Base-by-base conservation (phyloP, 148 eudicot genomes). In the Oxyria digyna region DNA sequence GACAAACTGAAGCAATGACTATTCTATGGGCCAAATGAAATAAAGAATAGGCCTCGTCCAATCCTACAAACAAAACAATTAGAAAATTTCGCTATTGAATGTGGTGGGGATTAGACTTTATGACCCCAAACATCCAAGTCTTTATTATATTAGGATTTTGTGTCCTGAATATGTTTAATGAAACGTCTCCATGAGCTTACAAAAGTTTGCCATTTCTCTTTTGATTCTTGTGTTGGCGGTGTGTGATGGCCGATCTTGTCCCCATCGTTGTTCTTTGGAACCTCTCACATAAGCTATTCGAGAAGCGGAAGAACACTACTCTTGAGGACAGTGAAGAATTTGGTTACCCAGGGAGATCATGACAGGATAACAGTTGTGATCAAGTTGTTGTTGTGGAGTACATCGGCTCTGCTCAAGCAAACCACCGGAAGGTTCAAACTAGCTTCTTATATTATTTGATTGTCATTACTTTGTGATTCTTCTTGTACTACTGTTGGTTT, bases 301-400 rank as follows among this genome's bases (percentile, higher is more conserved):
- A 94, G 83, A 94, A 94, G 78, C 89, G 98, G 42, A 94, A 94
- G 72, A 94, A 88, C 78, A 97, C 98, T 63, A 97, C 98, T 46
- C 86, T 94, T 42, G 98, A 94, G 91, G 98, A 90, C 23, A 7
- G 97, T 94, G 70, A 94, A 88, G 85, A 83, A 81, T 62, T 74
- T 94, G 70, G 75, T 88, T 1, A 42, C 41, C 54, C 82, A 85
- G 4, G 93, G 87, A 37, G 97, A 94, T 73, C 97, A 94, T 69
- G 92, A 88, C 42, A 94, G 80, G 80, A 87, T 94, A 57, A 82
- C 83, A 46, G 89, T 91, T 27, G 92, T 94, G 74, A 88, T 94
- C 81, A 94, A 81, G 74, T 74, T 85, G 68, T 75, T 94, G 77
- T 83, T 66, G 80, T 81, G 14, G 99, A 94, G 49, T 94, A 76